Conservation (phyloP, 164 flowering plant genomes). For the Tinospora cordifolia region DNA sequence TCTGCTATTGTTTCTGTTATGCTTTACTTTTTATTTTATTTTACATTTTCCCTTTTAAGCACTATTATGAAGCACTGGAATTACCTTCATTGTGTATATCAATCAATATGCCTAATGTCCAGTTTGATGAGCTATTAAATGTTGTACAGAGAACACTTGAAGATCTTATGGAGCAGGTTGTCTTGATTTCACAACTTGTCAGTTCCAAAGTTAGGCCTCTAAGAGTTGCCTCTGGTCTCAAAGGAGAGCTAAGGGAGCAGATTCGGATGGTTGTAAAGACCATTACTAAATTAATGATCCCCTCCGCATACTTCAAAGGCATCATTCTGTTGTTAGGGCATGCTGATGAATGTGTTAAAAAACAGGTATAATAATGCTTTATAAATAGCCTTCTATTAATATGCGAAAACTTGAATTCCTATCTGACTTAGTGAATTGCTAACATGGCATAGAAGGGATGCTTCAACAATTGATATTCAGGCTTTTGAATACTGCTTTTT, state of each 20-base stretch:
- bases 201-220: slow-evolving; percentile 34
- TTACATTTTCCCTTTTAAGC: neutral
- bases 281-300: slow-evolving; percentile 41
- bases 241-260: slow-evolving; percentile 46
- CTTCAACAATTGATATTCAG: neutral
- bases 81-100: neutral
- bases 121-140: neutral
- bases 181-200: slow-evolving; percentile 31
- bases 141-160: slow-evolving; percentile 47
- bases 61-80: neutral
- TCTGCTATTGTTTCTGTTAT: neutral
- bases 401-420: neutral
- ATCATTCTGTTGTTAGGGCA: slow-evolving; percentile 41
- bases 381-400: slow-evolving; percentile 1
- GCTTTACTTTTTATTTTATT: neutral
- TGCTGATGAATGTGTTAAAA: slow-evolving; percentile 40
- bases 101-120: neutral
- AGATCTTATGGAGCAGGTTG: slow-evolving; percentile 63
- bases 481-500: neutral
- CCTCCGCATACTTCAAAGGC: slow-evolving; percentile 52
- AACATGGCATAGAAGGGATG: neutral
- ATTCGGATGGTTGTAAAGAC: slow-evolving; percentile 37
- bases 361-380: slow-evolving; percentile 42
- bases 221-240: slow-evolving; percentile 26
- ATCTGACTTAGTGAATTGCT: neutral